A percentile compares a stretch with the other conserved stretches of the same genome.
phyloP scores from a whole-genome alignment of 345 rosid species.

The Citrus sinensis region DNA sequence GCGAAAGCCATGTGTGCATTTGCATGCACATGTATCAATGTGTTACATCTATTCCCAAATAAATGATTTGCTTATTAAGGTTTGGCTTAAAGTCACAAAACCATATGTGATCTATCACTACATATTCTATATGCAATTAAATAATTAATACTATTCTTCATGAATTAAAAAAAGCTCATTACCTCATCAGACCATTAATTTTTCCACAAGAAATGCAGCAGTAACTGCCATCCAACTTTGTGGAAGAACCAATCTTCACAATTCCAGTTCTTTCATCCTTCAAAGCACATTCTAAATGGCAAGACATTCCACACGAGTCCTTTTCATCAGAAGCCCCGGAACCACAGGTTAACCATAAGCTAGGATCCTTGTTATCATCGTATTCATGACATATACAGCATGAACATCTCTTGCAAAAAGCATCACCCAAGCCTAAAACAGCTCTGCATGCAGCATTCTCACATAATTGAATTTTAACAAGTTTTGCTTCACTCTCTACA shows the following conservation, averaged over 20 bases:
- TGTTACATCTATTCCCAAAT: neutral
- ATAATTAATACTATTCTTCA: neutral
- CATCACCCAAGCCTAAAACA: conserved; percentile 35
- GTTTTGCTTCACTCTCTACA: conserved; percentile 24
- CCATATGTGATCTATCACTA: neutral
- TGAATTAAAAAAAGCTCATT: neutral
- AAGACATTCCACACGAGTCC: conserved; percentile 61
- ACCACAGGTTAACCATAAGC: conserved; percentile 76
- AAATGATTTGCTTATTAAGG: neutral
- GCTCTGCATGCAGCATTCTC: conserved; percentile 70
- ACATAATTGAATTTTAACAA: conserved; percentile 39
- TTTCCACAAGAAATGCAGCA: conserved; percentile 68
- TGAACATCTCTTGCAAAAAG: conserved; percentile 79
- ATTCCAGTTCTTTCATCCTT: conserved; percentile 53
- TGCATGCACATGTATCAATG: neutral
- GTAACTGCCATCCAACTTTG: conserved; percentile 55
- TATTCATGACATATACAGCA: conserved; percentile 73
- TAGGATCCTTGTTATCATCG: conserved; percentile 88
- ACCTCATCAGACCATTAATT: conserved; percentile 58
- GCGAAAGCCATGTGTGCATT: neutral
- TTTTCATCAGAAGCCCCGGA: conserved; percentile 44
- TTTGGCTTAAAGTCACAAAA: neutral
- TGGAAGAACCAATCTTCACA: conserved; percentile 28
- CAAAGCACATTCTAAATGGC: conserved; percentile 73
- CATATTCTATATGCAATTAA: neutral